A percentile compares a stretch with the other conserved stretches of the same genome.
Conservation (phyloP, 331 rosid species). For the Malus hybrid region DNA sequence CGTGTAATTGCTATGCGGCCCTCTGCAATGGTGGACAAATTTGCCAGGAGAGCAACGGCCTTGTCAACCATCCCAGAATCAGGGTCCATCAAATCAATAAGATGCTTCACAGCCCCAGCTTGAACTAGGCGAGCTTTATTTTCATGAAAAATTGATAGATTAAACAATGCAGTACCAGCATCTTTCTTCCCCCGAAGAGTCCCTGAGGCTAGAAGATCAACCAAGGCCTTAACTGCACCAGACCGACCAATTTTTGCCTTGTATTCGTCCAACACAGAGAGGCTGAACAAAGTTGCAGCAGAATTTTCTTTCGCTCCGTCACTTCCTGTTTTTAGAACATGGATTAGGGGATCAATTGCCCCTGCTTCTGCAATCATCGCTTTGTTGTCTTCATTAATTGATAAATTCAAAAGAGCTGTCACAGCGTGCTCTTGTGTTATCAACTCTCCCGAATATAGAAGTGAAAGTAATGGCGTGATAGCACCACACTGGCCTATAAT, state of each 20-base stretch:
- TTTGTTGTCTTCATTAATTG: constrained; percentile 69
- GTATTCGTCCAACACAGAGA: constrained; percentile 67
- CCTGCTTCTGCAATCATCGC: constrained; percentile 73
- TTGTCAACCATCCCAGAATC: constrained; percentile 78
- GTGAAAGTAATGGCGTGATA: constrained; percentile 49
- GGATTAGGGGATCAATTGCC: constrained; percentile 74
- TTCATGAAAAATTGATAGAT: constrained; percentile 81
- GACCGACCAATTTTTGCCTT: constrained; percentile 90
- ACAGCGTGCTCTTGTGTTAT: constrained; percentile 85
- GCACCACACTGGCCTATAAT: constrained; percentile 66
- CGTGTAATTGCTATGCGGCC: constrained; percentile 59
- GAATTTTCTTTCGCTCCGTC: constrained; percentile 85
- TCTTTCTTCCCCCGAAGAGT: constrained; percentile 92
- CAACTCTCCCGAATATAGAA: constrained; percentile 54
- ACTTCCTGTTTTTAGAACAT: constrained; percentile 75
- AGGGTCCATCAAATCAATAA: constrained; percentile 65
- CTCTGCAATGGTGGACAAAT: constrained; percentile 74
- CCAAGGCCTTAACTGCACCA: constrained; percentile 81
- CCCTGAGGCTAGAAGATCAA: constrained; percentile 74
- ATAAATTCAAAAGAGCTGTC: constrained; percentile 81
- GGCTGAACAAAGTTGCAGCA: constrained; percentile 87
- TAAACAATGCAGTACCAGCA: constrained; percentile 86
- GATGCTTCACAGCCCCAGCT: constrained; percentile 81
- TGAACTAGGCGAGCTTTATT: constrained; percentile 88
- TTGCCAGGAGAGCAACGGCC: constrained; percentile 84